phyloP scores from a whole-genome alignment of 441 rosid genomes.

The Erodium moschatum region DNA sequence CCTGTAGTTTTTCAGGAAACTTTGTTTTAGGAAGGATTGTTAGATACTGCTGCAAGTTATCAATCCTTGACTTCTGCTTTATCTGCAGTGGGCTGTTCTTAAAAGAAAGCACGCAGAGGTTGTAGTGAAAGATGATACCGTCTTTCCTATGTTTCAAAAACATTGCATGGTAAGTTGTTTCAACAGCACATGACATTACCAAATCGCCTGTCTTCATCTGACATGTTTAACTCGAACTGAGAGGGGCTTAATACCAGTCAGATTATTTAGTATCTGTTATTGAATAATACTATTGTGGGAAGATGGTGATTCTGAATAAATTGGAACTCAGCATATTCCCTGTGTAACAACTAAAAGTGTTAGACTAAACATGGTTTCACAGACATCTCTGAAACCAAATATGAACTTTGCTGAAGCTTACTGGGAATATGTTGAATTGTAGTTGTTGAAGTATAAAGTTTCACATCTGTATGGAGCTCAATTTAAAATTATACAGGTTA shows the following conservation, averaged over 20 bases:
- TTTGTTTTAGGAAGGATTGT: slow-evolving; percentile 1
- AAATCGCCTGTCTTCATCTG: neutral
- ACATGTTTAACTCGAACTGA: neutral
- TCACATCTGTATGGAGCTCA: too few species aligned
- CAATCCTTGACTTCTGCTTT: slow-evolving; percentile 19
- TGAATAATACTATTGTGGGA: neutral
- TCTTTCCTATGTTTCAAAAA: slow-evolving; percentile 74
- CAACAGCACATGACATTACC: neutral
- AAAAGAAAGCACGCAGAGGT: slow-evolving; percentile 79
- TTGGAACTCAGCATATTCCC: neutral
- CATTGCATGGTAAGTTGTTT: slow-evolving; percentile 74
- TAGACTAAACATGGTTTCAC: neutral
- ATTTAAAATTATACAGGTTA: too few species aligned
- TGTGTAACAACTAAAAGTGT: neutral
- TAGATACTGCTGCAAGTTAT: slow-evolving; percentile 13
- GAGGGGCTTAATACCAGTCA: neutral
- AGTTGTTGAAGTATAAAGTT: too few species aligned
- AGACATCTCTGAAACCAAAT: neutral
- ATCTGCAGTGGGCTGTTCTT: slow-evolving; percentile 76
- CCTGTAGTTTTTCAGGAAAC: neutral
- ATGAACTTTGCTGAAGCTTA: too few species aligned
- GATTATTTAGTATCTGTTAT: neutral
- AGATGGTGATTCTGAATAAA: neutral
- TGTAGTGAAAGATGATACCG: slow-evolving; percentile 67
- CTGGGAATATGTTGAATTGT: neutral